phyloP scores from a whole-genome alignment of 495 filamentous ascomycete genomes.

The Astrothelium macrocarpum region DNA sequence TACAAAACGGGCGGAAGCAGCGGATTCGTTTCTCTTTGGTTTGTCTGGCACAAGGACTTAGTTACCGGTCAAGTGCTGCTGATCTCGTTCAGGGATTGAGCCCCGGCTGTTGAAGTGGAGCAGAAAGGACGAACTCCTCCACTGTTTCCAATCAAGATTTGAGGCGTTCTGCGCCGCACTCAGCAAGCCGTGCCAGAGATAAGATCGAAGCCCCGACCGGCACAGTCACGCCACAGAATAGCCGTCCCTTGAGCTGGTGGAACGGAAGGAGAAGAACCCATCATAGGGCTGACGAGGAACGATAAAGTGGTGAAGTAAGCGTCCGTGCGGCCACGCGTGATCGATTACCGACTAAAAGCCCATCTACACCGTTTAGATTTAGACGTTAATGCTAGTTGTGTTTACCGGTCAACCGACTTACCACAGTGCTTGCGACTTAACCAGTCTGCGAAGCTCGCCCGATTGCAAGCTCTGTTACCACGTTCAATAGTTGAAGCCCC shows the following conservation, averaged over 20 bases:
- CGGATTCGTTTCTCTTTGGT: not conserved
- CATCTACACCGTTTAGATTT: no score
- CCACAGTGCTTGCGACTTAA: no score
- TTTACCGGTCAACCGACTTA: no score
- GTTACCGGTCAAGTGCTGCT: not conserved
- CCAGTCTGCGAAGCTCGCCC: no score
- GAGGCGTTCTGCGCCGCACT: not conserved
- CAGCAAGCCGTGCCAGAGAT: not conserved
- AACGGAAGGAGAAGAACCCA: not conserved
- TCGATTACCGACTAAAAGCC: not conserved
- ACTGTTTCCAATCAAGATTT: not conserved
- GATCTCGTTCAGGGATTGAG: not conserved
- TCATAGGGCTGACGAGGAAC: not conserved
- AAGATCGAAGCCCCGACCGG: not conserved
- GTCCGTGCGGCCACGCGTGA: slow-evolving; percentile 3
- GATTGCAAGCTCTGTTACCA: no score
- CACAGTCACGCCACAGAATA: not conserved
- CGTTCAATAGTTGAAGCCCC: no score
- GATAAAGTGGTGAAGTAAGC: slow-evolving; percentile 3
- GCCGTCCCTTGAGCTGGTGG: not conserved
- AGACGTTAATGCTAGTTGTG: no score
- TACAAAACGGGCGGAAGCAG: not conserved
- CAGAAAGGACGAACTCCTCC: not conserved
- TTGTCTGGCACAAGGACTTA: not conserved
- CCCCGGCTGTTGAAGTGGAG: not conserved